These are phyloP conservation scores for Excoecaria agallocha DNA, from an alignment of 345 rosid genomes.

Conservation along the genomic window DNA sequence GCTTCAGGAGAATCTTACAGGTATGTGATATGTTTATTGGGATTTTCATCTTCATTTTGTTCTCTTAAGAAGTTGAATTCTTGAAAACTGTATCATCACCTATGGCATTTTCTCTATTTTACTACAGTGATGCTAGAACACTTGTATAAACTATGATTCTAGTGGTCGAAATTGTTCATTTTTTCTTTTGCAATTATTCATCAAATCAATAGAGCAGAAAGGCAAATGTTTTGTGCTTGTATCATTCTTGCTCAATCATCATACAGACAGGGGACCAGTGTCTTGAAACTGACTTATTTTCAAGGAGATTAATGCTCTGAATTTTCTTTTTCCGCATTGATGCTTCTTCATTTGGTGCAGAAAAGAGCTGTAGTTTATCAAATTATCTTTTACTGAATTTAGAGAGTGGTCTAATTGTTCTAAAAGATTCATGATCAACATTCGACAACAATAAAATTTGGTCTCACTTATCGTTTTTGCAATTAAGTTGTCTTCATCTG, in stretches of 20 bases:
- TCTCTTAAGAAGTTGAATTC: not conserved
- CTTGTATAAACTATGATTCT: not conserved
- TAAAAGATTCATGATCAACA: not conserved
- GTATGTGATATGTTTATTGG: slow-evolving; percentile 32
- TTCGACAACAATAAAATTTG: not conserved
- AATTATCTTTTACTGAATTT: not conserved
- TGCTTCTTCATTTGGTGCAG: not conserved
- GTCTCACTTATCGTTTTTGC: not conserved
- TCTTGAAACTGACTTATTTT: not conserved
- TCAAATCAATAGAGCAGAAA: not conserved
- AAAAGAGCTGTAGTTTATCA: not conserved
- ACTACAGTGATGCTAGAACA: not conserved
- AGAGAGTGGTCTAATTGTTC: not conserved
- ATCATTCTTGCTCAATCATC: not conserved
- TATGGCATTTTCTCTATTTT: not conserved
- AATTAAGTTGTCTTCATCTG: not conserved
- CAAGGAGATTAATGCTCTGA: not conserved
- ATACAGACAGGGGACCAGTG: not conserved
- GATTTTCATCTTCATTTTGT: not conserved
- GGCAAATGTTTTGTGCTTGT: not conserved
- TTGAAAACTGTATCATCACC: not conserved
- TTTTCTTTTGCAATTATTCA: not conserved
- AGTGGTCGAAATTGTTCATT: not conserved
- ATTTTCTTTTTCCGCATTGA: not conserved
- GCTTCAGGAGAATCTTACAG: slow-evolving; percentile 95